Base-by-base conservation (phyloP, 1,139 yeast species). In the Candida gigantensis region DNA sequence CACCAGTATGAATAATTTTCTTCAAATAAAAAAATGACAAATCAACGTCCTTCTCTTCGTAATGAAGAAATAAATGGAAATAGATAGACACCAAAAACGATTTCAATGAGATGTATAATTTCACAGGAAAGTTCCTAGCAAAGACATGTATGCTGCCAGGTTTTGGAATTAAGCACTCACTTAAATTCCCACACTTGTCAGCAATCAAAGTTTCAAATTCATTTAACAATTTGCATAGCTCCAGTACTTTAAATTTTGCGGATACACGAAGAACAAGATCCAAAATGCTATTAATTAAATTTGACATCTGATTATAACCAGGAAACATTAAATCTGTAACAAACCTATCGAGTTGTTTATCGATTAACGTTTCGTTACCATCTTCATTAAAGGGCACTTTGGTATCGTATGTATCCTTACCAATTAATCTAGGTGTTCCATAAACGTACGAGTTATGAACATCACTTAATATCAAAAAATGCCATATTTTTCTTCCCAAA, bases 401-500 rank as follows among this genome's bases (percentile, higher is more conserved):
- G 0, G 66, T 59, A 46, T 62, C 69, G 40, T 49, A 56, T 28
- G 44, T 49, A 12, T 46, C 42, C 2, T 48, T 40, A 29, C 49
- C 38, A 16, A 60, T 55, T 1, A 45, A 42, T 36, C 49, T 34
- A 0, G 65, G 68, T 17, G 48, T 54, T 2, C 74, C 74, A 41
- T 52, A 61, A 3, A 57, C 37, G 39, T 49, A 60, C 7, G 62
- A 57, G 28, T 53, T 47, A 38, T 58, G 53, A 2, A 57, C 28
- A 44, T 67, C 73, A 26, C 43, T 43, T 16, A 56, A 30, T 3
- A 54, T 45, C 16, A 64, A 39, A 23, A 44, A 53, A 47, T 68
- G 66, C 84, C 84, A 79, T 3, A 77, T 63, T 42, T 76, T 77
- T 47, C 84, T 62, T 52, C 70, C 67, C 14, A 69, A 51, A 46